phyloP scores from a whole-genome alignment of 73 alveolate species.

The Paramecium octaurelia region DNA sequence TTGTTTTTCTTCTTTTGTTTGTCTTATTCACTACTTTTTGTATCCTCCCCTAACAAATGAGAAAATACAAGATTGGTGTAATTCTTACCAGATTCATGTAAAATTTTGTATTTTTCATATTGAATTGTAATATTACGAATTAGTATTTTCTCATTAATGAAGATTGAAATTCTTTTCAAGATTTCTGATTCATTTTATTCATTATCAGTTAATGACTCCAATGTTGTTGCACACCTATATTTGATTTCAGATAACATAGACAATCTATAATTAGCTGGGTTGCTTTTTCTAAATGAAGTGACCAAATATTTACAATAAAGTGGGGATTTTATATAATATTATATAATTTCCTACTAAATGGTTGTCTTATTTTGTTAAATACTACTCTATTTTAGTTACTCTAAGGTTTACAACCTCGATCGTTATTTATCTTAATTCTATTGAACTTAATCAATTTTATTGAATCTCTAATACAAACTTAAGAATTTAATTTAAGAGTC shows the following conservation, averaged over 20 bases:
- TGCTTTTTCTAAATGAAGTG: neutral
- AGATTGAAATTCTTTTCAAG: neutral
- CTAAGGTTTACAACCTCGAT: neutral
- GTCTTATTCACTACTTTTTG: neutral
- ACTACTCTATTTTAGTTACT: neutral
- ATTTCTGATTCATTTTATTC: neutral
- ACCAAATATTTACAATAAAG: neutral
- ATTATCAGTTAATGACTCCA: slow-evolving; percentile 32
- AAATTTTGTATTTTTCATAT: slow-evolving; percentile 21
- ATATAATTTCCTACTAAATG: neutral
- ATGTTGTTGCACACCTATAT: slow-evolving; percentile 44
- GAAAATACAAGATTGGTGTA: neutral
- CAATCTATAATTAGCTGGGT: neutral
- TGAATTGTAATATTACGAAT: neutral
- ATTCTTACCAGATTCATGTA: slow-evolving; percentile 22
- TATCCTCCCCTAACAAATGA: neutral
- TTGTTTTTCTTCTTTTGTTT: neutral
- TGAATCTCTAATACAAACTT: neutral
- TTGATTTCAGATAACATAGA: slow-evolving; percentile 1
- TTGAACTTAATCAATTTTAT: neutral
- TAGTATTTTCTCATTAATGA: neutral
- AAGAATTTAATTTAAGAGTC: slow-evolving; percentile 12
- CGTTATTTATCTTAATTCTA: neutral
- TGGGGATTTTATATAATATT: neutral
- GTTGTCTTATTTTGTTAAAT: neutral